phyloP scores from a whole-genome alignment of 495 filamentous ascomycete species.

The Lasiosphaeriaceae sp. region DNA sequence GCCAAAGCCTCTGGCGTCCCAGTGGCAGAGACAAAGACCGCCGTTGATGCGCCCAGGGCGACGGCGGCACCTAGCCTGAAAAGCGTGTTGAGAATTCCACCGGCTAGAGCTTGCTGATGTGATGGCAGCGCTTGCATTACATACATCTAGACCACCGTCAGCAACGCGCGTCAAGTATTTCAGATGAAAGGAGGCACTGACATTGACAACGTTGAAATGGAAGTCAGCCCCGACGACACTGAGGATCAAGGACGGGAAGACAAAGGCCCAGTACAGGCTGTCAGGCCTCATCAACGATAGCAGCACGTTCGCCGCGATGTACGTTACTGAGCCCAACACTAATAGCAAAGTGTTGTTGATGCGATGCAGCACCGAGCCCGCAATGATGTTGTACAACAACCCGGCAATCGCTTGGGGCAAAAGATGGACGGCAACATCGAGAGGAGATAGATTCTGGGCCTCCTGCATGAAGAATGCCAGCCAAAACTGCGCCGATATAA shows the following conservation, averaged over 20 bases:
- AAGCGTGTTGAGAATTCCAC: slow-evolving; percentile 57
- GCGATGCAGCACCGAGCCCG: slow-evolving; percentile 45
- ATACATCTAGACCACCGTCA: slow-evolving; percentile 40
- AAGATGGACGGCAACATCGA: slow-evolving; percentile 52
- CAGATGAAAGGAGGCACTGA: slow-evolving; percentile 24
- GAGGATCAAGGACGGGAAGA: slow-evolving; percentile 52
- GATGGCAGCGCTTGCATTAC: slow-evolving; percentile 51
- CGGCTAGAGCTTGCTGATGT: slow-evolving; percentile 54
- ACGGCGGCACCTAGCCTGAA: slow-evolving; percentile 48
- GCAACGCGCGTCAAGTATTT: not conserved
- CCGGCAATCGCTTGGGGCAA: slow-evolving; percentile 54
- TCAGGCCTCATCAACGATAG: slow-evolving; percentile 35
- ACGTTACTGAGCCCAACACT: slow-evolving; percentile 41
- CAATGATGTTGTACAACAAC: slow-evolving; percentile 46
- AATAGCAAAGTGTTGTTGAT: slow-evolving; percentile 50
- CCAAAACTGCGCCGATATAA: slow-evolving; percentile 50
- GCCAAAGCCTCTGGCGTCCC: slow-evolving; percentile 27
- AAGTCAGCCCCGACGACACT: slow-evolving; percentile 55
- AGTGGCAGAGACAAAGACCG: slow-evolving; percentile 38
- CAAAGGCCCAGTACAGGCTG: slow-evolving; percentile 54
- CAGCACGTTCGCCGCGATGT: slow-evolving; percentile 42
- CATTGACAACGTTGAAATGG: slow-evolving; percentile 60
- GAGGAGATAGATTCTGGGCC: slow-evolving; percentile 41
- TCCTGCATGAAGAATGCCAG: slow-evolving; percentile 55
- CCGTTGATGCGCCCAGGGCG: slow-evolving; percentile 51